Evolutionary conservation across 2,329 filamentous ascomycete species (phyloP).

Genomic region (Ophiostoma perfectum): DNA sequence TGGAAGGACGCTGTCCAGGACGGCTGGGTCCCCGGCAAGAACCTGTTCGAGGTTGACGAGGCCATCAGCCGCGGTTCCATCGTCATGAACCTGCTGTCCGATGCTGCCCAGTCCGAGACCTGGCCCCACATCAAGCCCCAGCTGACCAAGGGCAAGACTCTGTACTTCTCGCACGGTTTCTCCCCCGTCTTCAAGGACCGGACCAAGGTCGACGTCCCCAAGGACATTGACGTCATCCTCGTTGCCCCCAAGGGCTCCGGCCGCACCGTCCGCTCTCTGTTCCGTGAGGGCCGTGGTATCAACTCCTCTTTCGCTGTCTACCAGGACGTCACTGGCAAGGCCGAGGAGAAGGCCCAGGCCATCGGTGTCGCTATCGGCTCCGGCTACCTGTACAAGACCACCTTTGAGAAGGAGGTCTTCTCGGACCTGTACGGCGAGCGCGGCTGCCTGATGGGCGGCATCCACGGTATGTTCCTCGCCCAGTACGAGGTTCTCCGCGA

Average conservation of each 20-base stretch:
- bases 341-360: constrained; percentile 95
- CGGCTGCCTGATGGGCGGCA: constrained; percentile 99
- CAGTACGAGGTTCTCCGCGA: constrained; percentile 99
- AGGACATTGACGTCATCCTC: constrained; percentile 97
- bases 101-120: constrained; percentile 97
- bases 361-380: constrained; percentile 95
- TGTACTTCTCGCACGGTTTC: constrained; percentile 99
- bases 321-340: constrained; percentile 97
- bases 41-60: constrained; percentile 97
- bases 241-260: constrained; percentile 98
- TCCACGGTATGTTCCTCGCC: constrained; percentile 99
- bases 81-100: constrained; percentile 98
- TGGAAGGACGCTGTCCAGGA: constrained; percentile 97
- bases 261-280: constrained; percentile 95
- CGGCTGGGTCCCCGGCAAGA: constrained; percentile 97
- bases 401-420: constrained; percentile 99
- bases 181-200: constrained; percentile 99
- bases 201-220: constrained; percentile 96
- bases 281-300: constrained; percentile 98
- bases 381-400: constrained; percentile 99
- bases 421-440: constrained; percentile 99
- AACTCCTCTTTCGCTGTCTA: constrained; percentile 98
- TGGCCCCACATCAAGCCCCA: constrained; percentile 98
- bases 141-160: constrained; percentile 98
- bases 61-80: constrained; percentile 90